phyloP scores from a whole-genome alignment of 805 yeast genomes.

The Yamadazyma takamatsuzukensis region DNA sequence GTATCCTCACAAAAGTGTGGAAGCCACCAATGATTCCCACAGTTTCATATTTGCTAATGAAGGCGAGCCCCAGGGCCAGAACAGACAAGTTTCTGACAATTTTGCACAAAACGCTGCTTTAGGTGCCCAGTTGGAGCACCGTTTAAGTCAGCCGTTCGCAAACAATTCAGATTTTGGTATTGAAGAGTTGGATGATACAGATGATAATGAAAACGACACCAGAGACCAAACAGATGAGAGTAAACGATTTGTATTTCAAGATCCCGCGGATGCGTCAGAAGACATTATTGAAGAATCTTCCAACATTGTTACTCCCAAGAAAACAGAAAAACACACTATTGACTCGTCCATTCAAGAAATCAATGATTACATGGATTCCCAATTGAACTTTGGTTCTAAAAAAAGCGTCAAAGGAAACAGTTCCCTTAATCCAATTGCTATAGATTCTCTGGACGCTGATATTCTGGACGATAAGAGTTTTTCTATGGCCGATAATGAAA shows the following conservation, averaged over 20 bases:
- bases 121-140: slow-evolving; percentile 21
- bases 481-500: slow-evolving; percentile 8
- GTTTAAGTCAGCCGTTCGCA: slow-evolving; percentile 9
- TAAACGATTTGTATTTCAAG: too few relatives aligned
- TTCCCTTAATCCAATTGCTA: slow-evolving; percentile 3
- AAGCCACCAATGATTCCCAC: slow-evolving; percentile 13
- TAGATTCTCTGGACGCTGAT: slow-evolving; percentile 12
- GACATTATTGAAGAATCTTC: slow-evolving; percentile 16
- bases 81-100: slow-evolving; percentile 19
- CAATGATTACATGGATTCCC: slow-evolving; percentile 35
- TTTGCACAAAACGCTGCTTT: slow-evolving; percentile 26
- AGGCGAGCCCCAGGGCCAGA: slow-evolving; percentile 1
- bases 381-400: slow-evolving; percentile 17
- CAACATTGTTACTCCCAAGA: slow-evolving; percentile 2
- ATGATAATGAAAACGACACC: slow-evolving; percentile 18
- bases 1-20: slow-evolving; percentile 2
- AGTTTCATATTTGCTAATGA: slow-evolving; percentile 14
- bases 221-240: too few relatives aligned
- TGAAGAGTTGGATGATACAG: slow-evolving; percentile 33
- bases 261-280: too few relatives aligned
- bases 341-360: slow-evolving; percentile 38
- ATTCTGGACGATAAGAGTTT: slow-evolving; percentile 12
- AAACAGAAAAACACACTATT: slow-evolving; percentile 14
- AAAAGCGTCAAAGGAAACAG: slow-evolving; percentile 1
- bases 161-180: slow-evolving; percentile 28